These are phyloP conservation scores for Amylostereum chailletii DNA, from an alignment of 1,284 basidiomycete species.

Conservation along the genomic window DNA sequence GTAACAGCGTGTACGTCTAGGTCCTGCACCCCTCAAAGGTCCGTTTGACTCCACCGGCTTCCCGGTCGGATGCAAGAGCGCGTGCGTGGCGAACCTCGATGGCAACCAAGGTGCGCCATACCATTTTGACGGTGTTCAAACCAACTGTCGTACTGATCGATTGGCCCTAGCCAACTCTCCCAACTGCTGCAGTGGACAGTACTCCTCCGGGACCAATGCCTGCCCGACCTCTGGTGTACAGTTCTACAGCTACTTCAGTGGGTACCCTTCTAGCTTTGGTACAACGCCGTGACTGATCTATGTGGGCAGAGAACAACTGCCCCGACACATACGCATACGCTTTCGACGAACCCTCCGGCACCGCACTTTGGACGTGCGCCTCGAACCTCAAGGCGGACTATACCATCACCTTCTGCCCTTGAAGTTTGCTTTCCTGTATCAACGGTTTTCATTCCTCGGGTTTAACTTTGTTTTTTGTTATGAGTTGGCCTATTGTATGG, in stretches of 20 bases:
- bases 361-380: conserved; percentile 17
- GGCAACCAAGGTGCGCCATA: conserved; percentile 6
- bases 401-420: conserved; percentile 22
- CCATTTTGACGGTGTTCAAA: not conserved
- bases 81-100: conserved; percentile 12
- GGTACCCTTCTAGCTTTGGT: not conserved
- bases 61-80: conserved; percentile 24
- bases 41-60: conserved; percentile 21
- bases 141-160: not conserved
- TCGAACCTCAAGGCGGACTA: conserved; percentile 12
- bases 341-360: conserved; percentile 18
- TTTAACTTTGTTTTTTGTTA: too few relatives aligned
- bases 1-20: conserved; percentile 4
- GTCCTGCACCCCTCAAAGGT: conserved; percentile 18
- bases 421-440: not conserved
- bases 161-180: conserved; percentile 9
- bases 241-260: conserved; percentile 20
- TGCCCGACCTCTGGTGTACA: conserved; percentile 13
- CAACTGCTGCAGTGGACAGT: conserved; percentile 17
- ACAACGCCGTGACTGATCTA: not conserved
- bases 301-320: conserved; percentile 13
- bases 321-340: conserved; percentile 21
- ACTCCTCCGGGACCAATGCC: conserved; percentile 11
- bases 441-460: too few relatives aligned
- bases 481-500: too few relatives aligned